Evolutionary conservation across 352 stramenopile genomes (phyloP).

Genomic region (Phytophthora hybrid): DNA sequence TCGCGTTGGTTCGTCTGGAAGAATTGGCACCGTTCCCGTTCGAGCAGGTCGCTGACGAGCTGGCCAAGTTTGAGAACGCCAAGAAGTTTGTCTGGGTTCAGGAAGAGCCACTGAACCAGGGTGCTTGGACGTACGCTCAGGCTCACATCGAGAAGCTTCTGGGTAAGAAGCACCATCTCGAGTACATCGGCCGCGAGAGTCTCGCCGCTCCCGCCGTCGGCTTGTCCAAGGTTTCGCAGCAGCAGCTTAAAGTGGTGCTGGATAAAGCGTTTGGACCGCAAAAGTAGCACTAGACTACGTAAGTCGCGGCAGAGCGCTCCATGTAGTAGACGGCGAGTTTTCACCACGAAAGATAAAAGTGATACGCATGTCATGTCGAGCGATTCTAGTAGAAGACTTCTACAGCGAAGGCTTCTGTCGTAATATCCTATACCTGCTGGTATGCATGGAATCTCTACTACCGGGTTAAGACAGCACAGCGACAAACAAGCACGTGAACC

Average conservation of each 20-base stretch:
- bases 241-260: constrained; percentile 76
- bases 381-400: too few relatives aligned
- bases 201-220: constrained; percentile 77
- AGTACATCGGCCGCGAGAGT: constrained; percentile 81
- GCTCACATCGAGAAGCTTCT: constrained; percentile 80
- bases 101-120: constrained; percentile 86
- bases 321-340: background rate
- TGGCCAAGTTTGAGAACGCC: constrained; percentile 67
- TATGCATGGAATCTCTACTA: too few relatives aligned
- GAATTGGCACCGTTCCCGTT: constrained; percentile 90
- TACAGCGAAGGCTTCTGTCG: too few relatives aligned
- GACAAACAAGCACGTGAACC: constrained; percentile 1
- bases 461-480: background rate
- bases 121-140: constrained; percentile 77
- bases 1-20: constrained; percentile 81
- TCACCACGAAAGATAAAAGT: background rate
- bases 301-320: background rate
- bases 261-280: constrained; percentile 61
- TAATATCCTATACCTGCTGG: too few relatives aligned
- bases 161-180: constrained; percentile 59
- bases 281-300: constrained; percentile 22
- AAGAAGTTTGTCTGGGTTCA: constrained; percentile 84
- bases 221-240: constrained; percentile 71
- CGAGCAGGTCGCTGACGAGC: constrained; percentile 62
- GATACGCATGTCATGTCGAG: background rate